Base-by-base conservation (phyloP, 108 stramenopile species). In the Cyclotella distinguenda region DNA sequence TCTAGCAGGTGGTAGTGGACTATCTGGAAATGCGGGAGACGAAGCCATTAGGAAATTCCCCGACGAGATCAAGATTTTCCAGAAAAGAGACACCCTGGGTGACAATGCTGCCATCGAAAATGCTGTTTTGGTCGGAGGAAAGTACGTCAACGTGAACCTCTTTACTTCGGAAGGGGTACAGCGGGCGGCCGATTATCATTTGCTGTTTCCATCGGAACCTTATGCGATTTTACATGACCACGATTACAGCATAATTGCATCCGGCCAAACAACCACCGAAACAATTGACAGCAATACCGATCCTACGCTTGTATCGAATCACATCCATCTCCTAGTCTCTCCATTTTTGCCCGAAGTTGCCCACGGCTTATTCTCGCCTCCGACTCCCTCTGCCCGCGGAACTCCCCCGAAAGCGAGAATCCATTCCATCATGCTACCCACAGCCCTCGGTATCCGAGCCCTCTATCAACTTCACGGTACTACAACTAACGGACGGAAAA, bases 81-180 rank as follows among this genome's bases (percentile, higher is more conserved):
- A 62, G 22, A n/a, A 62, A 3, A 25, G 19, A 18, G 16, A 46
- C 6, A 9, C 57, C 12, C 27, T 59, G 21, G 57, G 33, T 12
- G n/a, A 34, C 11, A 26, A 49, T 49, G 9, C 6, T 49, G 16
- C 18, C 12, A 26, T 22, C 23, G 9, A 22, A 1, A 36, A 1
- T 12, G 22, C 56, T 9, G 16, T 47, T 6, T 15, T 3, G 15
- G 45, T 38, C 1, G 64, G 64, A 42, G 64, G 64, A 0, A 52
- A 54, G 47, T 68, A 59, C 26, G 56, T 68, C 57, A 68, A 68
- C 28, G 67, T 68, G n/a, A 57, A 68, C 25, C 47, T 58, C 18
- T 58, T 58, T 39, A 47, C 67, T 35, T 44, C 50, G 1, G 25
- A 56, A 6, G 67, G 67, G 16, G 56, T 68, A 0, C 1, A 45